Evolutionary conservation across 2,329 filamentous ascomycete species (phyloP), one percentile per base, ranked within the genome.

Genomic region (Diaporthe nobilis): DNA sequence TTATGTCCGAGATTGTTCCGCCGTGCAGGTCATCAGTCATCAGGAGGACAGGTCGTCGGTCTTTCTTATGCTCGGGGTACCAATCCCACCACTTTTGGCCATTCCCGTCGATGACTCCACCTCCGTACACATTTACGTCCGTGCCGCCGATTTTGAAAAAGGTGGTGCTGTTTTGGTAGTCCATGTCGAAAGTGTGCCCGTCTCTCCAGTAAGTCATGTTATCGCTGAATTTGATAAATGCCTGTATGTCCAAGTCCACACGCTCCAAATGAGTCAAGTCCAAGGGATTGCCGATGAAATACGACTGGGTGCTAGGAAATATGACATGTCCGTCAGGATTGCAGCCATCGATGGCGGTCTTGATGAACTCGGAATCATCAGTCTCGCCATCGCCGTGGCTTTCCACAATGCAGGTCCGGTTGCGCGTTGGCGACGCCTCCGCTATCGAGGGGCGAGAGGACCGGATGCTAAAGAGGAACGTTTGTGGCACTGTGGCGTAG

Each of bases 81-180:
- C 90, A 82, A 78, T 92, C 90, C 80, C 92, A 93, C 92, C 91
- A 93, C 10, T 86, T 86, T 80, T 92, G 90, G 0, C 91, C 91
- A 77, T 91, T 92, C 37, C 92, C 92, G 80, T 93, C 89, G 0
- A 93, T 74, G 13, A 77, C 79, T 47, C 81, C 82, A 60, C 89
- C 90, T 28, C 92, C 92, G 77, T 92, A 94, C 72, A 94, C 86
- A 77, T 92, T 92, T 31, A 94, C 91, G 79, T 94, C 91, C 31
- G 88, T 84, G 31, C 92, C 92, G 58, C 92, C 92, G 49, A 93
- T 87, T 80, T 91, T 88, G 86, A 92, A 94, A 85, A 93, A 93
- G 1, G 90, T 90, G 0, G 90, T 92, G 8, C 89, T 88, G 78
- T 93, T 93, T 77, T 94, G 92, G 83, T 90, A 94, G 20, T 85